These are phyloP conservation scores for Saccharomyces uvarum DNA, from an alignment of 1,139 yeast genomes.

Conservation along the genomic window DNA sequence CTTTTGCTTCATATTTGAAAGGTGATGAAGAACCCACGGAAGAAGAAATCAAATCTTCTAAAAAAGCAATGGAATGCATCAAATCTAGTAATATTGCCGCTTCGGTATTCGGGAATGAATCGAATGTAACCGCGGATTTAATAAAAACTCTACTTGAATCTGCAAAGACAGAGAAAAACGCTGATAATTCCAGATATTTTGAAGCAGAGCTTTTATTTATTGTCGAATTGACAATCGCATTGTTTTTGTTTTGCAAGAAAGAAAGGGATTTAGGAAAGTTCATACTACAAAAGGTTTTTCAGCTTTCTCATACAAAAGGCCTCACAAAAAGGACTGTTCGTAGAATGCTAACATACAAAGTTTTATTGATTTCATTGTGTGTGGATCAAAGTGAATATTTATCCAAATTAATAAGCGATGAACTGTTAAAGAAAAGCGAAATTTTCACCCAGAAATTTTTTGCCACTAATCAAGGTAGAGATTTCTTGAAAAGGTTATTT, in stretches of 20 bases:
- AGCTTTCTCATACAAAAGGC: slow-evolving; percentile 12
- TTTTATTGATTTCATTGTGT: slow-evolving; percentile 27
- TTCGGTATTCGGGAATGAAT: slow-evolving; percentile 5
- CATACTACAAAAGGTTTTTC: slow-evolving; percentile 19
- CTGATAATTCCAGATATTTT: slow-evolving; percentile 5
- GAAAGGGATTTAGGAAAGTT: slow-evolving; percentile 28
- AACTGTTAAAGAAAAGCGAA: slow-evolving; percentile 20
- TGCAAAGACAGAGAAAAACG: not conserved
- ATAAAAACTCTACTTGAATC: slow-evolving; percentile 2
- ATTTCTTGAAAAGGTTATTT: slow-evolving; percentile 48
- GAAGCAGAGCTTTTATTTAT: slow-evolving; percentile 5
- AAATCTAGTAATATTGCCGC: slow-evolving; percentile 5
- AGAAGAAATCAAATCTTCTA: slow-evolving; percentile 80
- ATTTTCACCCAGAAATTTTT: slow-evolving; percentile 26
- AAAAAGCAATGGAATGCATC: slow-evolving; percentile 46
- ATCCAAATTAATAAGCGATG: slow-evolving; percentile 19
- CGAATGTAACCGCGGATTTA: slow-evolving; percentile 2
- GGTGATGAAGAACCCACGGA: slow-evolving; percentile 94
- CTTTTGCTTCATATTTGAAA: slow-evolving; percentile 85
- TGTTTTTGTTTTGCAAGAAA: slow-evolving; percentile 41
- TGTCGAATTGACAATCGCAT: slow-evolving; percentile 29
- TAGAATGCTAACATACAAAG: slow-evolving; percentile 27
- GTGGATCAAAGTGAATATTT: slow-evolving; percentile 8
- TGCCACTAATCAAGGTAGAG: slow-evolving; percentile 39
- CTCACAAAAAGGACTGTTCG: slow-evolving; percentile 22